A percentile compares a stretch with the other conserved stretches of the same genome.
Conservation (phyloP, 225 moss, liverwort and hornwort species). For the Sphagnum tenellum region DNA sequence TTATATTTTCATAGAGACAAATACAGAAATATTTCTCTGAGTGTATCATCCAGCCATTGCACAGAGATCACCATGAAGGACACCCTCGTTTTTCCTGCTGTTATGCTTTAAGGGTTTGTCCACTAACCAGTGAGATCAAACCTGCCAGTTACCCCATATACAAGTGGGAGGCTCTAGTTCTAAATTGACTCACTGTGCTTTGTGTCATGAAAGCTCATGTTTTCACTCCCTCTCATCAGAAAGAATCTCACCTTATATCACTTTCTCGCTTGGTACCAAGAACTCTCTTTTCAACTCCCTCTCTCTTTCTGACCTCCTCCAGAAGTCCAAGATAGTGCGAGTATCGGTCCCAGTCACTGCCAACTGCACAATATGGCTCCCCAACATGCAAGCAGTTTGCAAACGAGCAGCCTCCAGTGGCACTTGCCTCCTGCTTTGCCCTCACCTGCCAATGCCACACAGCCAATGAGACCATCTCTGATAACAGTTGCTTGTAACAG, state of each 20-base stretch:
- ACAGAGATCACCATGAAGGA: too few relatives aligned
- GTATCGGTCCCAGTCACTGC: slow-evolving; percentile 84
- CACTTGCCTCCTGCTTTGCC: slow-evolving; percentile 31
- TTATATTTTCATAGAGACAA: too few relatives aligned
- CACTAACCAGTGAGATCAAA: too few relatives aligned
- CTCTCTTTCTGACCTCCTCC: slow-evolving; percentile 77
- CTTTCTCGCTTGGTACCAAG: slow-evolving; percentile 97
- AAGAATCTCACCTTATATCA: slow-evolving; percentile 53
- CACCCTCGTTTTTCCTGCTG: too few relatives aligned
- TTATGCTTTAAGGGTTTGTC: too few relatives aligned
- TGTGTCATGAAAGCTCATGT: slow-evolving; percentile 73
- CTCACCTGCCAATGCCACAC: slow-evolving; percentile 35
- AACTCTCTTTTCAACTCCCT: slow-evolving; percentile 92
- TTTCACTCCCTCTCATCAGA: slow-evolving; percentile 40
- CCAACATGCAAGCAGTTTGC: slow-evolving; percentile 91
- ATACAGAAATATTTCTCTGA: too few relatives aligned
- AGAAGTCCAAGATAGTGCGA: slow-evolving; percentile 66
- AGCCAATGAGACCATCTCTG: neutral
- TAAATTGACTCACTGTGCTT: slow-evolving; percentile 67
- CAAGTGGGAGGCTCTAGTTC: too few relatives aligned
- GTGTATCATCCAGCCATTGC: too few relatives aligned
- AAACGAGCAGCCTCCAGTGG: slow-evolving; percentile 62
- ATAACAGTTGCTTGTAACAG: too few relatives aligned
- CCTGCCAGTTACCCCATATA: too few relatives aligned
- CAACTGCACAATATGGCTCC: slow-evolving; percentile 84